phyloP scores from a whole-genome alignment of 1,284 basidiomycete species.

The Leccinum insolens region DNA sequence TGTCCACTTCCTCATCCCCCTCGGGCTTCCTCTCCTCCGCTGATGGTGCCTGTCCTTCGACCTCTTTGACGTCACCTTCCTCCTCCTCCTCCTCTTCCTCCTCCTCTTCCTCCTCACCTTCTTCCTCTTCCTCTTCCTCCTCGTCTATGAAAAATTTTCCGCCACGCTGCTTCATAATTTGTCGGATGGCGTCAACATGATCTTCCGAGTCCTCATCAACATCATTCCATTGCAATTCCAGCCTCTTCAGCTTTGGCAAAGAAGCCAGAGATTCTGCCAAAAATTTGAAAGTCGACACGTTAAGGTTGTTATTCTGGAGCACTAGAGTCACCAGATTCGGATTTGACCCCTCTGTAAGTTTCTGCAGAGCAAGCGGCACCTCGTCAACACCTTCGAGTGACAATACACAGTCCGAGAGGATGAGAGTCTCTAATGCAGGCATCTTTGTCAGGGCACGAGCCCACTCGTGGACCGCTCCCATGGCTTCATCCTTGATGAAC shows the following conservation, averaged over 20 bases:
- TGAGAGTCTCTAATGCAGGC: slow-evolving; percentile 79
- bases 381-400: slow-evolving; percentile 67
- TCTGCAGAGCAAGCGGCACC: slow-evolving; percentile 65
- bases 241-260: slow-evolving; percentile 58
- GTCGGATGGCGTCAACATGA: slow-evolving; percentile 59
- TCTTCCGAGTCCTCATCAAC: slow-evolving; percentile 81
- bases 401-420: slow-evolving; percentile 92
- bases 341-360: slow-evolving; percentile 74
- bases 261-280: slow-evolving; percentile 70
- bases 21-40: slow-evolving; percentile 35
- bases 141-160: slow-evolving; percentile 68
- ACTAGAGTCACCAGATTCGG: slow-evolving; percentile 75
- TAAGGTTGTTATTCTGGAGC: slow-evolving; percentile 91
- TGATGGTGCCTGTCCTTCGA: slow-evolving; percentile 35
- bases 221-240: slow-evolving; percentile 91
- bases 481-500: slow-evolving; percentile 75
- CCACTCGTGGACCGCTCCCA: slow-evolving; percentile 63
- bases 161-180: slow-evolving; percentile 69
- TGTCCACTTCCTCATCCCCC: slow-evolving; percentile 47
- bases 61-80: slow-evolving; percentile 37
- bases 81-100: slow-evolving; percentile 25
- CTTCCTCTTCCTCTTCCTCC: slow-evolving; percentile 54
- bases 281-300: slow-evolving; percentile 66
- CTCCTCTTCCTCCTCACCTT: slow-evolving; percentile 33
- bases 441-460: slow-evolving; percentile 68